These are phyloP conservation scores for Volvox africanus DNA, from an alignment of 139 green algal genomes.

Conservation along the genomic window DNA sequence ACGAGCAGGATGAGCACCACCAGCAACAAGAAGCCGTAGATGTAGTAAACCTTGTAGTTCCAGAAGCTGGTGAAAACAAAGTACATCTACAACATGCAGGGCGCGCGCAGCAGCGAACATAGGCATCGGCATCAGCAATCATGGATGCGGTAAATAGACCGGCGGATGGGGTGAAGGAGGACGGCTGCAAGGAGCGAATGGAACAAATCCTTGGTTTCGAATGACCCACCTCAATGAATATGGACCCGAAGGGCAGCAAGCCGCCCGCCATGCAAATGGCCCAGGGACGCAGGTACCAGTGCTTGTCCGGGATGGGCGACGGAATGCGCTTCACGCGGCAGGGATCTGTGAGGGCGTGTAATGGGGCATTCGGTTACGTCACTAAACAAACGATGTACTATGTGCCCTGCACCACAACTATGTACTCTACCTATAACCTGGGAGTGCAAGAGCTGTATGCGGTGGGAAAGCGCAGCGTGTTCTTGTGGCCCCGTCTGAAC, in stretches of 20 bases:
- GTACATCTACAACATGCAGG: constrained; percentile 81
- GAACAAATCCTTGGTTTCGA: too few species aligned
- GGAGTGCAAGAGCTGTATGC: too few species aligned
- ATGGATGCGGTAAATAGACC: not conserved
- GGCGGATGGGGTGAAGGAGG: not conserved
- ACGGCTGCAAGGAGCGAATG: not conserved
- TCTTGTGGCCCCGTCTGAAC: too few species aligned
- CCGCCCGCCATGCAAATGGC: constrained; percentile 85
- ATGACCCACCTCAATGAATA: constrained; percentile 92
- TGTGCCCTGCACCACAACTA: too few species aligned
- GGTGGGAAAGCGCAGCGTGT: too few species aligned
- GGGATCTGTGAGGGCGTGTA: not conserved
- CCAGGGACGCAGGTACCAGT: constrained; percentile 91
- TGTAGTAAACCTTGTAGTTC: constrained; percentile 99
- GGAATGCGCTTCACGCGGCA: constrained; percentile 96
- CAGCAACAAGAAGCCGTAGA: constrained; percentile 98
- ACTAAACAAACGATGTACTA: too few species aligned
- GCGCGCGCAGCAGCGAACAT: not conserved
- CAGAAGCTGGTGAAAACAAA: constrained; percentile 98
- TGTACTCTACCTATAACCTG: too few species aligned
- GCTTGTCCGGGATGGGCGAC: constrained; percentile 88
- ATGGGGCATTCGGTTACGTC: too few species aligned
- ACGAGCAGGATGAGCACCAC: constrained; percentile 96
- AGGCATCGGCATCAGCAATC: not conserved
- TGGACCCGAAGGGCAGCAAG: constrained; percentile 96